phyloP scores from a whole-genome alignment of 1,284 basidiomycete species.

The Sutorius eximius region DNA sequence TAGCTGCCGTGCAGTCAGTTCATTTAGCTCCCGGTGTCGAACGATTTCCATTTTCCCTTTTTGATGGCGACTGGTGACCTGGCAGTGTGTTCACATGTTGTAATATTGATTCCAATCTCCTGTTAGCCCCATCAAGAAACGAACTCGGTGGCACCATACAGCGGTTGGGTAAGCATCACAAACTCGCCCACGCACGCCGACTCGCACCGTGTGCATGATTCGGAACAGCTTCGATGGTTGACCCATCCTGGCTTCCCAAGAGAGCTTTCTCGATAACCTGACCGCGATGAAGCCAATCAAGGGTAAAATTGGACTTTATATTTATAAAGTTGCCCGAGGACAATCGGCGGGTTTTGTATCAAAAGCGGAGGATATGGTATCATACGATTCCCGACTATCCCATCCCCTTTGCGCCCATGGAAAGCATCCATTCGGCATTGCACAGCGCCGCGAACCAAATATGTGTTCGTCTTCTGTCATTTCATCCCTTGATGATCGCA shows the following conservation, averaged over 20 bases:
- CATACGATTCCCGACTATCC: background rate
- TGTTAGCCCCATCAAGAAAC: slow-evolving; percentile 8
- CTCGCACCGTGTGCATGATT: too few species aligned
- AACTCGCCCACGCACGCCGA: background rate
- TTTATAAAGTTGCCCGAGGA: background rate
- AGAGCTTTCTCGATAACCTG: background rate
- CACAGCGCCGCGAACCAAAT: slow-evolving; percentile 8
- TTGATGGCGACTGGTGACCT: background rate
- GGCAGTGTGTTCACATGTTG: slow-evolving; percentile 3
- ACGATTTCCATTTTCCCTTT: background rate
- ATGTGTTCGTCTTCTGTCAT: background rate
- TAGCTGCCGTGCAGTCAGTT: background rate
- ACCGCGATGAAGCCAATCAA: background rate
- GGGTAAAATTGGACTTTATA: background rate
- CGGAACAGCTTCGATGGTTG: background rate
- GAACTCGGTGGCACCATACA: background rate
- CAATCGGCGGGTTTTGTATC: background rate
- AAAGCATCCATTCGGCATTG: background rate
- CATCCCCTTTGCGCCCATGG: background rate
- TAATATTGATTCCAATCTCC: background rate
- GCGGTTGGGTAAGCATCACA: background rate
- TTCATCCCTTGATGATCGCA: slow-evolving; percentile 22
- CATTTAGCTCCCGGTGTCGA: background rate
- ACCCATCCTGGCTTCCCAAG: background rate
- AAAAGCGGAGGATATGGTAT: background rate